These are phyloP conservation scores for Astrothelium macrocarpum DNA, from an alignment of 495 filamentous ascomycete genomes.

Conservation along the genomic window DNA sequence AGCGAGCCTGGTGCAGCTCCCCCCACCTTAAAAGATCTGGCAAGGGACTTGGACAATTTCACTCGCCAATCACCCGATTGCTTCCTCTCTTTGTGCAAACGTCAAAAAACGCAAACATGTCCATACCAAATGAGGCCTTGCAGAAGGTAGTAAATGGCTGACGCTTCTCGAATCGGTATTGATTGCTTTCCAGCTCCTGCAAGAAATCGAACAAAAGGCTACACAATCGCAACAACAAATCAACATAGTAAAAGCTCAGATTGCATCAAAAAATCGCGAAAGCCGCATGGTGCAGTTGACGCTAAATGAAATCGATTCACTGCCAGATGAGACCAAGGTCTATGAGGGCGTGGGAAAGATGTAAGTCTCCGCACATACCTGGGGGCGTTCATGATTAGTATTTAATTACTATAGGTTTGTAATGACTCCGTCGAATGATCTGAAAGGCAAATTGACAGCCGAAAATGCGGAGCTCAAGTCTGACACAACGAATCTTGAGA, in stretches of 20 bases:
- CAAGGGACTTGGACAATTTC: background rate
- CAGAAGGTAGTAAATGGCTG: slow-evolving; percentile 57
- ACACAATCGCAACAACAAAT: slow-evolving; percentile 86
- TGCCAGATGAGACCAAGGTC: slow-evolving; percentile 71
- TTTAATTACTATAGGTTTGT: slow-evolving; percentile 60
- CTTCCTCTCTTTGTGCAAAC: background rate
- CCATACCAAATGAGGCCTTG: slow-evolving; percentile 89
- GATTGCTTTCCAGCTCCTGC: slow-evolving; percentile 55
- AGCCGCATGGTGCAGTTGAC: slow-evolving; percentile 83
- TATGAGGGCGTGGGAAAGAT: slow-evolving; percentile 98
- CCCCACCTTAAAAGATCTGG: too few relatives aligned
- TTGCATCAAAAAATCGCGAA: slow-evolving; percentile 78
- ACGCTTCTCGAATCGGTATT: background rate
- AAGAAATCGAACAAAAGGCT: slow-evolving; percentile 87
- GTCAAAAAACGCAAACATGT: slow-evolving; percentile 49
- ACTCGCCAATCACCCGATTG: background rate
- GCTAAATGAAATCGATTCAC: slow-evolving; percentile 62
- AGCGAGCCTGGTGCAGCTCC: too few relatives aligned
- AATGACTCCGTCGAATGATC: slow-evolving; percentile 54
- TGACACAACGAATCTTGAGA: slow-evolving; percentile 70
- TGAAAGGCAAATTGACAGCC: slow-evolving; percentile 65
- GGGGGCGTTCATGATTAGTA: background rate
- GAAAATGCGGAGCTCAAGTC: slow-evolving; percentile 66
- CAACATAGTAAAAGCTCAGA: slow-evolving; percentile 72
- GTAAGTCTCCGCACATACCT: slow-evolving; percentile 40